Evolutionary conservation across 2,329 filamentous ascomycete genomes (phyloP).

Genomic region (Aspergillus pseudoglaucus): DNA sequence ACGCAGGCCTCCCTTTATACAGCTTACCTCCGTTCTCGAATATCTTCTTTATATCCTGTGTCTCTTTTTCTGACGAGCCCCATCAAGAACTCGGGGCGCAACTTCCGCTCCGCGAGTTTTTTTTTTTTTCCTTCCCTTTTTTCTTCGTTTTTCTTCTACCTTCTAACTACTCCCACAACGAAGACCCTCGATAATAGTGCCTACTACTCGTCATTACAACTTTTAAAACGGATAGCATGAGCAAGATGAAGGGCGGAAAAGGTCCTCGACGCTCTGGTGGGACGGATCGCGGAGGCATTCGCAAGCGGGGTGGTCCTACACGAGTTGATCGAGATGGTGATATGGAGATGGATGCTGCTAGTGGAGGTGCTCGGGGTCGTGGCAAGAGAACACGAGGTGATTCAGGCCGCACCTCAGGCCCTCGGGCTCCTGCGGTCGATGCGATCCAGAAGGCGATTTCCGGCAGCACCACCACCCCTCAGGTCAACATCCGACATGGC

Average conservation of each 20-base stretch:
- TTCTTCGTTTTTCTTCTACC: neutral
- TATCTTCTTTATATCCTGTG: neutral
- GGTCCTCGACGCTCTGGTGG: slow-evolving; percentile 21
- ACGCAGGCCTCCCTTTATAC: neutral
- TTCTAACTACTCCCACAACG: neutral
- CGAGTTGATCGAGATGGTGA: slow-evolving; percentile 57
- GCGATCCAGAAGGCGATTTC: slow-evolving; percentile 32
- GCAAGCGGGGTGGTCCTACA: slow-evolving; percentile 41
- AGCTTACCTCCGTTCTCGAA: too few species aligned
- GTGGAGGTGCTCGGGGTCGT: slow-evolving; percentile 27
- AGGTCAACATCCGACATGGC: slow-evolving; percentile 36
- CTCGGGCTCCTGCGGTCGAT: slow-evolving; percentile 19
- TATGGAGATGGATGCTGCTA: slow-evolving; percentile 50
- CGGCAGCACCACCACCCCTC: slow-evolving; percentile 22
- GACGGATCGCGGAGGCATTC: slow-evolving; percentile 44
- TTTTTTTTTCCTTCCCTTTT: too few species aligned
- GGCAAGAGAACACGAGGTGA: slow-evolving; percentile 30
- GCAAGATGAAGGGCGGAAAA: slow-evolving; percentile 28
- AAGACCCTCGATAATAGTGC: neutral
- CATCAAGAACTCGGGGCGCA: slow-evolving; percentile 18
- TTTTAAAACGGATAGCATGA: slow-evolving; percentile 5
- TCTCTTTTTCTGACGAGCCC: neutral
- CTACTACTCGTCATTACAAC: neutral
- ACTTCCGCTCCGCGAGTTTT: slow-evolving; percentile 5
- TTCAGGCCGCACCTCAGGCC: slow-evolving; percentile 19